phyloP scores from a whole-genome alignment of 306 rosid genomes.

The Gleditsia sinensis region DNA sequence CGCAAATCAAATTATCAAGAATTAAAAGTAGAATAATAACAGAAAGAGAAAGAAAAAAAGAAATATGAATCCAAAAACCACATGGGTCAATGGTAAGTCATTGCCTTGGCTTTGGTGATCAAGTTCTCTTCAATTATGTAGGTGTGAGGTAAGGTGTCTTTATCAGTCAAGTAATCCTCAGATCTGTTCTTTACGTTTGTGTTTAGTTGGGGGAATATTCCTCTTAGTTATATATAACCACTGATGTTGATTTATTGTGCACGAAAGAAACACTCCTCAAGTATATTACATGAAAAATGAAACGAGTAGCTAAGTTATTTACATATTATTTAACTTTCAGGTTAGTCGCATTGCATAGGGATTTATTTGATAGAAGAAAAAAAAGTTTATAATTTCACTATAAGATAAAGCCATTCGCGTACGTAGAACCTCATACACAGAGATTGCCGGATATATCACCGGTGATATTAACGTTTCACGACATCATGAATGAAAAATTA shows the following conservation, averaged over 20 bases:
- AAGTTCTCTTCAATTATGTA: slow-evolving; percentile 28
- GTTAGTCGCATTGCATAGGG: neutral
- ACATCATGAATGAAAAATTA: neutral
- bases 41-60: too few relatives aligned
- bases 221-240: neutral
- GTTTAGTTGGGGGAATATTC: slow-evolving; percentile 33
- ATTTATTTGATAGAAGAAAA: neutral
- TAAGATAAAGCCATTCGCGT: too few relatives aligned
- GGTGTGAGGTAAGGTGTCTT: slow-evolving; percentile 45
- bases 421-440: neutral
- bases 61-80: neutral
- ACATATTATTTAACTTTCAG: too few relatives aligned
- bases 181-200: slow-evolving; percentile 11
- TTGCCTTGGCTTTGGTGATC: slow-evolving; percentile 28
- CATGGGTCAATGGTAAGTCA: slow-evolving; percentile 22
- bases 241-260: neutral
- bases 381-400: too few relatives aligned
- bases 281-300: neutral
- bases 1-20: too few relatives aligned
- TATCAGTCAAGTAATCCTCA: slow-evolving; percentile 42
- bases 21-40: too few relatives aligned
- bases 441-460: neutral
- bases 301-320: neutral
- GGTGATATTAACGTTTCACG: neutral
- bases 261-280: neutral